A percentile compares a stretch with the other conserved stretches of the same genome.
Conservation (phyloP, 495 filamentous ascomycete species). For the Aspergillus homomorphus region DNA sequence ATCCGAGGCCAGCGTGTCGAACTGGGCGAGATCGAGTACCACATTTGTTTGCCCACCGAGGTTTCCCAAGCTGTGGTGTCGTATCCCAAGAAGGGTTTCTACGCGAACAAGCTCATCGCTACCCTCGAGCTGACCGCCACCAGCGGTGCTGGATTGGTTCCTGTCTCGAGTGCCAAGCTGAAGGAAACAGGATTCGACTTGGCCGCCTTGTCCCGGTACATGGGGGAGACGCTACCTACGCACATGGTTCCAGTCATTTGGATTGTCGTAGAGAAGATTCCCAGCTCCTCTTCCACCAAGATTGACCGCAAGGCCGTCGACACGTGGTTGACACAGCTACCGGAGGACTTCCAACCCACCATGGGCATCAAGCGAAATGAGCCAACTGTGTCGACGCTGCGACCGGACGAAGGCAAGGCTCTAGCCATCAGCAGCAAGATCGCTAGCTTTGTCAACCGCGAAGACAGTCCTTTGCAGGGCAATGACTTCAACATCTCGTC, state of each 20-base stretch:
- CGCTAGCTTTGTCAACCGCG: constrained; percentile 16
- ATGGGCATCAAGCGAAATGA: constrained; percentile 9
- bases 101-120: constrained; percentile 18
- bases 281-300: constrained; percentile 40
- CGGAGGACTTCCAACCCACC: constrained; percentile 15
- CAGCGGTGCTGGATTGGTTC: neutral
- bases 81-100: constrained; percentile 13
- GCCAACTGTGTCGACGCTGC: constrained; percentile 11
- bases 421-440: constrained; percentile 23
- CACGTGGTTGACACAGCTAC: constrained; percentile 20
- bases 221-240: constrained; percentile 22
- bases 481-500: constrained; percentile 24
- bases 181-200: constrained; percentile 10
- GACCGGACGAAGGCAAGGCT: constrained; percentile 16
- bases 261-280: constrained; percentile 39
- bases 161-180: neutral
- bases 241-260: constrained; percentile 48
- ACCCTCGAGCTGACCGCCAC: constrained; percentile 13
- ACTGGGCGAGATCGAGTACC: constrained; percentile 38
- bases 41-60: neutral
- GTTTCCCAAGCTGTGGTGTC: constrained; percentile 12
- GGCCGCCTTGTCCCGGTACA: neutral
- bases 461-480: constrained; percentile 16
- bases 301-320: constrained; percentile 32
- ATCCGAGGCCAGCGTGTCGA: constrained; percentile 44